Evolutionary conservation across 441 rosid species (phyloP).

Genomic region (Erodium trifolium): DNA sequence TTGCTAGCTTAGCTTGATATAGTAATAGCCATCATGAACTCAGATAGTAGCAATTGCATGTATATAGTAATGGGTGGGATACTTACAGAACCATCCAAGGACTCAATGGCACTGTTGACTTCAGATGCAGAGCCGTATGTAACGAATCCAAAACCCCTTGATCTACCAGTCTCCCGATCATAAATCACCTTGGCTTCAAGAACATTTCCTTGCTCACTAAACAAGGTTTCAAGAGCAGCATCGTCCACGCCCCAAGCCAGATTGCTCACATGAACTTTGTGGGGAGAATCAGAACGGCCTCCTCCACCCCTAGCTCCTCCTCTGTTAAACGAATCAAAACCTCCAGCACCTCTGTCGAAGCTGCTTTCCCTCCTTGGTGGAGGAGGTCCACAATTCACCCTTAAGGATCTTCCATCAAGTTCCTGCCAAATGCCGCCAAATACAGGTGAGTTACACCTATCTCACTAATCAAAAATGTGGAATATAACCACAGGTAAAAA

Average conservation of each 20-base stretch:
- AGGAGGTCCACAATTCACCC: constrained; percentile 27
- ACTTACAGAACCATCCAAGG: constrained; percentile 80
- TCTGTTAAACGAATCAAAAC: neutral
- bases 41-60: neutral
- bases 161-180: constrained; percentile 88
- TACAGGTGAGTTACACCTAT: neutral
- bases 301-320: constrained; percentile 7
- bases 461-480: neutral
- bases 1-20: neutral
- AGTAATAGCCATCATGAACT: neutral
- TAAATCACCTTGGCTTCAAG: constrained; percentile 86
- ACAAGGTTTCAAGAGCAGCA: constrained; percentile 63
- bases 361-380: constrained; percentile 25
- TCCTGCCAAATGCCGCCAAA: constrained; percentile 19
- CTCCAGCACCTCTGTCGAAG: neutral
- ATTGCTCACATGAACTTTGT: constrained; percentile 79
- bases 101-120: constrained; percentile 57
- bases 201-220: constrained; percentile 74
- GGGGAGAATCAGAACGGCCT: constrained; percentile 25
- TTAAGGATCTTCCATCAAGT: constrained; percentile 22
- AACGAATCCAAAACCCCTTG: constrained; percentile 96
- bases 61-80: neutral
- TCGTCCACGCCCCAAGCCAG: constrained; percentile 94
- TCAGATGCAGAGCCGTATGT: constrained; percentile 70
- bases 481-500: neutral